These are phyloP conservation scores for Gonapodya prolifera DNA, from an alignment of 192 early-diverging fungal species.

Conservation along the genomic window DNA sequence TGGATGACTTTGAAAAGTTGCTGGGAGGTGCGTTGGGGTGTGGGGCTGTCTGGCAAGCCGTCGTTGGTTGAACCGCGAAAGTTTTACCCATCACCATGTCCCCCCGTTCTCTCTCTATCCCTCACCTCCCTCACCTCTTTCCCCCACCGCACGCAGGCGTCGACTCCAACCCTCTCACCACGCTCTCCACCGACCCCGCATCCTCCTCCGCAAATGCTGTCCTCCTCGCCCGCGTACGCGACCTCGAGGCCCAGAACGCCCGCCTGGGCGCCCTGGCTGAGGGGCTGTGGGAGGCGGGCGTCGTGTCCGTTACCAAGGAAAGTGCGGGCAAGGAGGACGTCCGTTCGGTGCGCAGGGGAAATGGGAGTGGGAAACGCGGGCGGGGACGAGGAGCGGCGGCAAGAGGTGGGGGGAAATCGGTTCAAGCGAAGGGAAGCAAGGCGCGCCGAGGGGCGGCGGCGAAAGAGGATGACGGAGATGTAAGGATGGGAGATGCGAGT, in stretches of 20 bases:
- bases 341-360: no score
- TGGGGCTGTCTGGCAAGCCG: no score
- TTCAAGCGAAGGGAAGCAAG: no score
- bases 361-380: no score
- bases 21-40: neutral
- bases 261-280: neutral
- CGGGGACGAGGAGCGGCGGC: no score
- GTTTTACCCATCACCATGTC: no score
- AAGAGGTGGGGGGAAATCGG: no score
- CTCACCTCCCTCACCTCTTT: neutral
- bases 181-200: neutral
- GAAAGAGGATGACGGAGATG: no score
- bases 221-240: neutral
- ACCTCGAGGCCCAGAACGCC: neutral
- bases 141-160: no score
- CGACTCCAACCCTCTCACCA: neutral
- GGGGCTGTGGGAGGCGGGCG: neutral
- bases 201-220: neutral
- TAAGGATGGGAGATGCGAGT: no score
- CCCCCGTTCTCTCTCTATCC: neutral
- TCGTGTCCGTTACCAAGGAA: neutral
- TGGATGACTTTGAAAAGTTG: neutral
- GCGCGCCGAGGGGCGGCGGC: no score
- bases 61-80: neutral
- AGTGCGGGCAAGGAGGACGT: no score